These are phyloP conservation scores for Zasmidium angulare DNA, from an alignment of 2,329 filamentous ascomycete genomes.

Conservation along the genomic window DNA sequence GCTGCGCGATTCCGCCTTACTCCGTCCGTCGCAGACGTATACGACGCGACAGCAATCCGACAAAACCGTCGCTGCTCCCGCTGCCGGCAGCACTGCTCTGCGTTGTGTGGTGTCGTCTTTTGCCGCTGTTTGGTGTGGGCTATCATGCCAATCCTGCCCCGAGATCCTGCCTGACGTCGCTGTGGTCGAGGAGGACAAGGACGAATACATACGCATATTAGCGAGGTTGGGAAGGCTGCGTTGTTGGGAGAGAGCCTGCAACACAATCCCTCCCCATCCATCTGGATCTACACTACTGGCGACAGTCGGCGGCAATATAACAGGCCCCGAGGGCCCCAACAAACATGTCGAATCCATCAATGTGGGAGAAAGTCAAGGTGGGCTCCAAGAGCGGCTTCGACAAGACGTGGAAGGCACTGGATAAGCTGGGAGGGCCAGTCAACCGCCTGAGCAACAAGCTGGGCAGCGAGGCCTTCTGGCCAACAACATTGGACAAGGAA, in stretches of 20 bases:
- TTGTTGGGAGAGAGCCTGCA: not conserved
- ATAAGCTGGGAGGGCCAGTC: slow-evolving; percentile 68
- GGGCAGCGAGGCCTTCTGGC: slow-evolving; percentile 81
- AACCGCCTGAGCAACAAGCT: slow-evolving; percentile 80
- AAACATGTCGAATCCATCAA: slow-evolving; percentile 27
- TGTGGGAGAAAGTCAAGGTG: slow-evolving; percentile 58
- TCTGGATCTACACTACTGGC: not conserved
- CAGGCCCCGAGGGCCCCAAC: not conserved
- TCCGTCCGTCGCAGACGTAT: not conserved
- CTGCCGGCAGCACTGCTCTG: not conserved
- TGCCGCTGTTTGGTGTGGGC: not conserved
- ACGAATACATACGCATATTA: not conserved
- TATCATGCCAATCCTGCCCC: not conserved
- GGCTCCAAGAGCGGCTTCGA: slow-evolving; percentile 68
- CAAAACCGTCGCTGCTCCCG: not conserved
- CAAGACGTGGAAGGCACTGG: slow-evolving; percentile 66
- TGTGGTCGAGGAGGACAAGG: too few species aligned
- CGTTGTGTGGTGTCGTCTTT: not conserved
- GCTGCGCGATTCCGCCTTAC: not conserved
- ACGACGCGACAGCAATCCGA: not conserved
- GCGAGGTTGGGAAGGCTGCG: not conserved
- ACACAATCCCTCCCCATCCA: not conserved
- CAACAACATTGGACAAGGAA: slow-evolving; percentile 80
- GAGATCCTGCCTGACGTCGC: not conserved
- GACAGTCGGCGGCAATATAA: not conserved